phyloP scores from a whole-genome alignment of 225 moss, liverwort and hornwort species.

The Pseudisothecium myosuroides region DNA sequence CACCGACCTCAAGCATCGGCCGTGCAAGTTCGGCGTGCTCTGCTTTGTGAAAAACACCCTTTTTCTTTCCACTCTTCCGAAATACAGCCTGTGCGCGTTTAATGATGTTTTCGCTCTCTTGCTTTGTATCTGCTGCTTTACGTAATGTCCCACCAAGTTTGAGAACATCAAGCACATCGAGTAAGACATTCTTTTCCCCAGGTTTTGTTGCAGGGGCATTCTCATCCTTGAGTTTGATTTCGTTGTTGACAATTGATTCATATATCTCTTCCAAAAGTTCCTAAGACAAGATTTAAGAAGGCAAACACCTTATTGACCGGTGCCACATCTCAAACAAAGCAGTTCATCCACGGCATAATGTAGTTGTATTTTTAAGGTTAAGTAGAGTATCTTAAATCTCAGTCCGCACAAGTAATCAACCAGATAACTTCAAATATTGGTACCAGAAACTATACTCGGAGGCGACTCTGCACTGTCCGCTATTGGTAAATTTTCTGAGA shows the following conservation, averaged over 20 bases:
- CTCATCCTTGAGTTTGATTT: slow-evolving; percentile 91
- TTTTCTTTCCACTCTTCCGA: slow-evolving; percentile 40
- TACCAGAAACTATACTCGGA: background rate
- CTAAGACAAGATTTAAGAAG: slow-evolving; percentile 2
- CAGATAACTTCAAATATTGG: background rate
- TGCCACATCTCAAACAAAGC: background rate
- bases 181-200: slow-evolving; percentile 68
- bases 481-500: background rate
- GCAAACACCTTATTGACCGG: background rate
- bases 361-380: background rate
- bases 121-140: slow-evolving; percentile 72
- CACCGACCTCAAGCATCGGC: slow-evolving; percentile 88
- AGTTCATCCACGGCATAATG: background rate
- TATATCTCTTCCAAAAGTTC: slow-evolving; percentile 93
- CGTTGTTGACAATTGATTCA: slow-evolving; percentile 84
- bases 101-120: slow-evolving; percentile 81
- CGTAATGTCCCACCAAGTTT: slow-evolving; percentile 46
- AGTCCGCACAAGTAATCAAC: background rate
- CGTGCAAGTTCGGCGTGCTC: slow-evolving; percentile 75
- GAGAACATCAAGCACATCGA: slow-evolving; percentile 68
- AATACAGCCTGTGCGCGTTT: slow-evolving; percentile 74
- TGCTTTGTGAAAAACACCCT: slow-evolving; percentile 73
- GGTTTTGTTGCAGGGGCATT: slow-evolving; percentile 20
- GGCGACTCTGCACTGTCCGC: background rate
- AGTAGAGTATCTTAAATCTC: background rate